A percentile compares a stretch with the other conserved stretches of the same genome.
These are phyloP conservation scores for Rubroboletus pulcherrimus DNA, from an alignment of 768 basidiomycete genomes.

Conservation along the genomic window DNA sequence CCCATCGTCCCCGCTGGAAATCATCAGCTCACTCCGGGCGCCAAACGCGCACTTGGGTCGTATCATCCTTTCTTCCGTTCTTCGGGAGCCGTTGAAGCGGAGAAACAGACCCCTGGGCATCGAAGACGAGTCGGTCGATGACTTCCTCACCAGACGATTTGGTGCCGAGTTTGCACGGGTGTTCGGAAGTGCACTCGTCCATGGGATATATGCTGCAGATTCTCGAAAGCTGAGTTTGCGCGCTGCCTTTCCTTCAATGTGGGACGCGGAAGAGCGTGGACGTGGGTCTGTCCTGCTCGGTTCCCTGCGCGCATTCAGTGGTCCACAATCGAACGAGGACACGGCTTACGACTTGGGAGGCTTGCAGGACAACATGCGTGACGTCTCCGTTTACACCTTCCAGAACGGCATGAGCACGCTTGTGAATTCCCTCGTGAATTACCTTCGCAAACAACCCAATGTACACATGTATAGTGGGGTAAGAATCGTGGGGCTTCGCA, in stretches of 20 bases:
- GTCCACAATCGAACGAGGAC: background rate
- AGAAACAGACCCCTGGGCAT: conserved; percentile 38
- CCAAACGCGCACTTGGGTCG: conserved; percentile 35
- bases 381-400: conserved; percentile 80
- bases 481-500: conserved; percentile 34
- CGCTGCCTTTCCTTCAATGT: conserved; percentile 72
- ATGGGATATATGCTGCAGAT: conserved; percentile 92
- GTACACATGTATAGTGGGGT: conserved; percentile 54
- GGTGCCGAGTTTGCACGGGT: conserved; percentile 67
- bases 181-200: conserved; percentile 78
- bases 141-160: conserved; percentile 72
- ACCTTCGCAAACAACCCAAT: conserved; percentile 46
- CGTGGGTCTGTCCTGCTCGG: conserved; percentile 70
- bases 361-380: conserved; percentile 44
- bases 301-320: conserved; percentile 33
- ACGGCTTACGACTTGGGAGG: conserved; percentile 48
- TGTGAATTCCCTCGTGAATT: conserved; percentile 48
- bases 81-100: conserved; percentile 55
- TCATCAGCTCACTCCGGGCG: conserved; percentile 33
- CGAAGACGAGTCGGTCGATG: conserved; percentile 77
- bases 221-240: conserved; percentile 69
- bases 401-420: conserved; percentile 70
- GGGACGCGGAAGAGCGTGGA: conserved; percentile 64
- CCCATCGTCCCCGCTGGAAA: conserved; percentile 39
- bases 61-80: conserved; percentile 50